These are phyloP conservation scores for Lipomyces anomalus DNA, from an alignment of 805 yeast genomes.

Conservation along the genomic window DNA sequence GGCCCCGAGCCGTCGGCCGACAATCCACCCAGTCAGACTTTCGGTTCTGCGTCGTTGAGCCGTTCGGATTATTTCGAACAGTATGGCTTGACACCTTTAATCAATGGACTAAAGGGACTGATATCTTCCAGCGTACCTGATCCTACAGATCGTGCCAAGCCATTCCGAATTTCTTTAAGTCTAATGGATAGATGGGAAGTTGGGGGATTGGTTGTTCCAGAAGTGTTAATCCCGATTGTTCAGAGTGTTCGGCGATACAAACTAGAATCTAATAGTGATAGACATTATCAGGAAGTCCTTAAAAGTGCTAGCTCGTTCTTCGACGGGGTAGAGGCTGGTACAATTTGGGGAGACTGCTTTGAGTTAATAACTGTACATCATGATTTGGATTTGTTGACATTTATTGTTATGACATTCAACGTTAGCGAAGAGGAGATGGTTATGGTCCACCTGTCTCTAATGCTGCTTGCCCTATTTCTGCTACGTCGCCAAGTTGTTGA, in stretches of 20 bases:
- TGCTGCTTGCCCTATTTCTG: slow-evolving; percentile 39
- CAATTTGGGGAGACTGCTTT: slow-evolving; percentile 67
- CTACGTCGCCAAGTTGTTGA: neutral
- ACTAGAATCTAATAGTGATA: slow-evolving; percentile 26
- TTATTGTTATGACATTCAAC: slow-evolving; percentile 59
- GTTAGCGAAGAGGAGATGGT: slow-evolving; percentile 85
- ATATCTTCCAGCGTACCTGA: slow-evolving; percentile 29
- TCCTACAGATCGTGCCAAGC: slow-evolving; percentile 40
- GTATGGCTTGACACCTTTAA: slow-evolving; percentile 39
- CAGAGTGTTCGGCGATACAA: slow-evolving; percentile 39
- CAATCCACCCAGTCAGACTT: no score
- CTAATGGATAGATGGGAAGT: slow-evolving; percentile 94
- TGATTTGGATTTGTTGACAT: slow-evolving; percentile 47
- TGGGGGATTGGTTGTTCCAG: slow-evolving; percentile 67
- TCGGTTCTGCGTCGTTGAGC: slow-evolving; percentile 12
- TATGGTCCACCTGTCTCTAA: slow-evolving; percentile 66
- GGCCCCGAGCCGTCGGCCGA: slow-evolving; percentile 57
- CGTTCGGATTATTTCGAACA: slow-evolving; percentile 31
- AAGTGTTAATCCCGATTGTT: slow-evolving; percentile 61
- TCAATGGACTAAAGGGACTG: slow-evolving; percentile 49
- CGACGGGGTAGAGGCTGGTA: slow-evolving; percentile 76
- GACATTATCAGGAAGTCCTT: slow-evolving; percentile 43
- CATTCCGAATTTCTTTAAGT: slow-evolving; percentile 61
- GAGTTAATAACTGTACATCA: slow-evolving; percentile 36
- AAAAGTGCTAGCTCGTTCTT: slow-evolving; percentile 64